Conservation (phyloP, 2,329 filamentous ascomycete species). For the Chrysosporium queenslandicum region DNA sequence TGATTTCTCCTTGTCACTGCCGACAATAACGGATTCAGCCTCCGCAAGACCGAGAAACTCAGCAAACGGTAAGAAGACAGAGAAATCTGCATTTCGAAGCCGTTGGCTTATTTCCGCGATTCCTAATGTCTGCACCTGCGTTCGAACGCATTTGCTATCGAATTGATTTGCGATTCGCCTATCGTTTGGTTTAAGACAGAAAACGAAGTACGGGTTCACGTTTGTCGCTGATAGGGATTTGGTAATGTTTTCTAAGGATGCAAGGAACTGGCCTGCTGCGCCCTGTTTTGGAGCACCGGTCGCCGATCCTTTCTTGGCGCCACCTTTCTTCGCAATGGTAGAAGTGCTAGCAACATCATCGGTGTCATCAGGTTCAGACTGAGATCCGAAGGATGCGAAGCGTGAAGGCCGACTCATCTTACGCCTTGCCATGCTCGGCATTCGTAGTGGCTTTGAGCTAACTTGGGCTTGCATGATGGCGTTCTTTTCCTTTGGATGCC, state of each 20-base stretch:
- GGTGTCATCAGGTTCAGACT: slow-evolving; percentile 18
- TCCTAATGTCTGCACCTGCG: slow-evolving; percentile 87
- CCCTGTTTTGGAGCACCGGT: slow-evolving; percentile 53
- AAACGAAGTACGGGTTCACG: slow-evolving; percentile 90
- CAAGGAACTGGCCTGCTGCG: slow-evolving; percentile 83
- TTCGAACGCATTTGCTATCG: slow-evolving; percentile 94
- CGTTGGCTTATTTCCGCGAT: slow-evolving; percentile 95
- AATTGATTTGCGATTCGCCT: slow-evolving; percentile 96
- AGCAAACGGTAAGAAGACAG: slow-evolving; percentile 85
- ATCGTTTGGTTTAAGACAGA: slow-evolving; percentile 96
- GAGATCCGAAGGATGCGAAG: slow-evolving; percentile 25
- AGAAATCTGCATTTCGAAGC: slow-evolving; percentile 87
- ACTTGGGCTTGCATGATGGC: slow-evolving; percentile 94
- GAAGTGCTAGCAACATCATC: slow-evolving; percentile 21
- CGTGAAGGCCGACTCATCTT: slow-evolving; percentile 52
- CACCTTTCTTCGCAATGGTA: slow-evolving; percentile 21
- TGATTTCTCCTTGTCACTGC: slow-evolving; percentile 82
- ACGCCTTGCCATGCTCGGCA: slow-evolving; percentile 80
- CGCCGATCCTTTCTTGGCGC: slow-evolving; percentile 28
- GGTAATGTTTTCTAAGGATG: slow-evolving; percentile 79
- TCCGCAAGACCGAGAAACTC: slow-evolving; percentile 89
- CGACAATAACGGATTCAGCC: slow-evolving; percentile 72
- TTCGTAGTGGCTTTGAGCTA: slow-evolving; percentile 85
- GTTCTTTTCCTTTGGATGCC: slow-evolving; percentile 81
- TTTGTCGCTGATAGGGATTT: slow-evolving; percentile 72